Percentiles rank a stretch among this genome's conserved stretches.
Evolutionary conservation across 257 asterid genomes (phyloP).

Genomic region (Lithospermum erythrorhizon): DNA sequence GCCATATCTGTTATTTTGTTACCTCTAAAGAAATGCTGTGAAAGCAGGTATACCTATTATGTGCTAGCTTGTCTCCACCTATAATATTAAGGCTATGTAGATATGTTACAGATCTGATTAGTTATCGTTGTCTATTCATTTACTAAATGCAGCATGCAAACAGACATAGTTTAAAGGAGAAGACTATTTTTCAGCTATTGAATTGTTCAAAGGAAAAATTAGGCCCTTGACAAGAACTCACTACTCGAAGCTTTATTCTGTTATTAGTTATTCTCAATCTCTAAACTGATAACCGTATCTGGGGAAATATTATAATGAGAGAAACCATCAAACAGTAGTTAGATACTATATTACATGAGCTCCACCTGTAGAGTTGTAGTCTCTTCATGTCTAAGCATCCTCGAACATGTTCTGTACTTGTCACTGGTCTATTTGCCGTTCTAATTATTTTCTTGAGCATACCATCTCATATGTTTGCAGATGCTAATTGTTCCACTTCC

Average conservation of each 20-base stretch:
- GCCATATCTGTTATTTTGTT: slow-evolving; percentile 64
- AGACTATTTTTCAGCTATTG: background rate
- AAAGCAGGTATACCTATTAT: slow-evolving; percentile 31
- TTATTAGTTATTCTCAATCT: background rate
- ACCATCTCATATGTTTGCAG: slow-evolving; percentile 2
- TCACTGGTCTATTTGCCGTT: too few species aligned
- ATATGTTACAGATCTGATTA: background rate
- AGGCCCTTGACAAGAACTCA: background rate
- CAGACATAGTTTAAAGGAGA: background rate
- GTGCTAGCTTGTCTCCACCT: slow-evolving; percentile 1
- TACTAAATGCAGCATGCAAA: background rate
- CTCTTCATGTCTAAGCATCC: background rate
- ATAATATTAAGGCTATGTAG: background rate
- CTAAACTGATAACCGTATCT: background rate
- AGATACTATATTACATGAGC: background rate
- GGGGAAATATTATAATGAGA: background rate
- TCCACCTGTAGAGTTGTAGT: background rate
- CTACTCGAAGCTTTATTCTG: background rate
- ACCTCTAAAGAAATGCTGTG: slow-evolving; percentile 52
- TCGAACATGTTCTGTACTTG: too few species aligned
- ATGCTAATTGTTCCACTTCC: background rate
- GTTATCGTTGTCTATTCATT: background rate
- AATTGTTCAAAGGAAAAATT: too few species aligned
- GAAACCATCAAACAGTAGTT: background rate
- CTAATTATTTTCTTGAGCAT: background rate